Evolutionary conservation across 129 eudicot genomes (phyloP).

Genomic region (Glebionis coronaria): DNA sequence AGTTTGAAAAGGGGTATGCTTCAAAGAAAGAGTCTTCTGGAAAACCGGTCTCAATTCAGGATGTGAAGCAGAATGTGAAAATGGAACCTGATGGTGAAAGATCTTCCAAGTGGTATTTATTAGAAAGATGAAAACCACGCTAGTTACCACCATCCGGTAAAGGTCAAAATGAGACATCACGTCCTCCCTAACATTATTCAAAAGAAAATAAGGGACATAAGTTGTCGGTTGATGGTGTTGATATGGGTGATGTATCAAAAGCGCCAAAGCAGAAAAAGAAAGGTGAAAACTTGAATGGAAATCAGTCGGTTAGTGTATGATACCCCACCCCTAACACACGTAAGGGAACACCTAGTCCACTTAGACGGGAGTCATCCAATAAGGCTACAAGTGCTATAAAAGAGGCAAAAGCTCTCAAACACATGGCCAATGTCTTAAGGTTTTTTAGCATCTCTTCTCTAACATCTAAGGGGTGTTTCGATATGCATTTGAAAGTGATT

Average conservation of each 20-base stretch:
- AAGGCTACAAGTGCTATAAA: conserved; percentile 85
- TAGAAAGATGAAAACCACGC: conserved; percentile 55
- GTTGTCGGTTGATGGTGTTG: conserved; percentile 36
- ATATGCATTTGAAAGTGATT: not conserved
- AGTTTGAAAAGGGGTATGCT: conserved; percentile 36
- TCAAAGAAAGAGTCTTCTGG: conserved; percentile 47
- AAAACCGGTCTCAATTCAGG: conserved; percentile 34
- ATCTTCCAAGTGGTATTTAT: conserved; percentile 45
- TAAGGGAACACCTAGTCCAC: conserved; percentile 74
- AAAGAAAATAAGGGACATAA: conserved; percentile 41
- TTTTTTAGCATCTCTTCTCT: conserved; percentile 12
- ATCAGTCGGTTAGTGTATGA: conserved; percentile 34
- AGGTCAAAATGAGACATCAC: conserved; percentile 46
- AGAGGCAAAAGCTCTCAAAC: conserved; percentile 95
- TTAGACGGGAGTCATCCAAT: conserved; percentile 74
- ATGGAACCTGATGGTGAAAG: conserved; percentile 41
- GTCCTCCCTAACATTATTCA: conserved; percentile 34
- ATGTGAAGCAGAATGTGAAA: no score
- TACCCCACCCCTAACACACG: conserved; percentile 47
- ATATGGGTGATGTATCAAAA: conserved; percentile 39
- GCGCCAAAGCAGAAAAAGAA: conserved; percentile 49
- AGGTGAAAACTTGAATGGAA: conserved; percentile 50
- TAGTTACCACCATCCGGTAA: conserved; percentile 66
- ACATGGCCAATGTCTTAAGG: conserved; percentile 97
- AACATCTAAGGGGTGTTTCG: conserved; percentile 3